A percentile compares a stretch with the other conserved stretches of the same genome.
phyloP scores from a whole-genome alignment of 176 grass and related monocot species.

The Ananas comosus region DNA sequence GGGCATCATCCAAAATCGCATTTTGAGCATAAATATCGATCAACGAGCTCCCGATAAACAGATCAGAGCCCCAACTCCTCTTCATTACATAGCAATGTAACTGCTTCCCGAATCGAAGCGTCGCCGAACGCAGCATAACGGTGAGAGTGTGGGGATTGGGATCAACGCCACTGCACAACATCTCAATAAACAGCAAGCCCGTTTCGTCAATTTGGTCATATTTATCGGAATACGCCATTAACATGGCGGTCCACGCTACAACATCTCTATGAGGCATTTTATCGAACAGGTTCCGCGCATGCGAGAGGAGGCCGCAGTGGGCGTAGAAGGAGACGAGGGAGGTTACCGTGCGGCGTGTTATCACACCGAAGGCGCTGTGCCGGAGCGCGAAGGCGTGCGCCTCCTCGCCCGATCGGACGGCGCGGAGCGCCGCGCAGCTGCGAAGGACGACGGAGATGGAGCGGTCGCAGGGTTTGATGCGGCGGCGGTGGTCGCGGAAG shows the following conservation, averaged over 20 bases:
- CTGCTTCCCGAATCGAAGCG: constrained; percentile 24
- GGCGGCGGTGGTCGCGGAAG: constrained; percentile 13
- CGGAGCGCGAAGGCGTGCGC: constrained; percentile 34
- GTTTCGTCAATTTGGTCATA: neutral
- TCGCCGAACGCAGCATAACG: constrained; percentile 12
- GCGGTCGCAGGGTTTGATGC: neutral
- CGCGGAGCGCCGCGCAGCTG: constrained; percentile 19
- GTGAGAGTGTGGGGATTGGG: constrained; percentile 33
- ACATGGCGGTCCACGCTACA: constrained; percentile 35
- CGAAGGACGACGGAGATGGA: constrained; percentile 21
- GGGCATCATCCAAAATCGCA: constrained; percentile 10
- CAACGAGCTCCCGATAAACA: constrained; percentile 36
- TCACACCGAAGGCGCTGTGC: neutral
- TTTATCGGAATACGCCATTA: constrained; percentile 28
- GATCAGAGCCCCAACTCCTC: constrained; percentile 27
- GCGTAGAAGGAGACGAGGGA: constrained; percentile 23
- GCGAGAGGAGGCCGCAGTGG: constrained; percentile 17
- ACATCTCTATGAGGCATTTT: constrained; percentile 35
- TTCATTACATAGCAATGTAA: constrained; percentile 33
- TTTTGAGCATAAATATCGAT: constrained; percentile 33
- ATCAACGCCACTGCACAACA: constrained; percentile 9
- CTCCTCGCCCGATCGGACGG: constrained; percentile 24
- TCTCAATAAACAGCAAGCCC: constrained; percentile 18
- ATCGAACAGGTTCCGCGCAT: constrained; percentile 27
- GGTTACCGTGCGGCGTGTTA: constrained; percentile 5